A percentile compares a stretch with the other conserved stretches of the same genome.
Evolutionary conservation across 495 filamentous ascomycete species (phyloP).

Genomic region (Penicillium malachiteum): DNA sequence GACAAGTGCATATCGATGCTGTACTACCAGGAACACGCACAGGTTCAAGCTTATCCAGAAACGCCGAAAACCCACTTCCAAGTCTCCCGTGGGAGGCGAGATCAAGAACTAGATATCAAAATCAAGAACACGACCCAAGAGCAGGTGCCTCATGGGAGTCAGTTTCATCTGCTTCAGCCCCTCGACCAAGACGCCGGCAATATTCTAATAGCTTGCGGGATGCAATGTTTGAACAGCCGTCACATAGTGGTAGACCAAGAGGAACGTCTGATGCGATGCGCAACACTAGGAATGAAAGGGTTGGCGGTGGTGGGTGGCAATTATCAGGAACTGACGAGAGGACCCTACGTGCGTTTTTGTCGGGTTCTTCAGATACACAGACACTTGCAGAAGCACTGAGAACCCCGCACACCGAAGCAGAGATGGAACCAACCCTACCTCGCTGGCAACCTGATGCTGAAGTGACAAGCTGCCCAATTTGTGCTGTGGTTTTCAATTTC

Average conservation of each 20-base stretch:
- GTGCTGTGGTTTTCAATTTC: constrained; percentile 71
- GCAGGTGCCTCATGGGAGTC: not conserved
- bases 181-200: not conserved
- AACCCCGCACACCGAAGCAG: not conserved
- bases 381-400: not conserved
- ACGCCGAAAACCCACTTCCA: not conserved
- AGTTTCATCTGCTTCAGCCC: not conserved
- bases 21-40: too few species aligned
- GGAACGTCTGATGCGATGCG: constrained; percentile 2
- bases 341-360: constrained; percentile 1
- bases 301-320: not conserved
- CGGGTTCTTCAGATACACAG: not conserved
- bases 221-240: not conserved
- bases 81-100: not conserved
- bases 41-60: not conserved
- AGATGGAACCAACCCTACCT: constrained; percentile 4
- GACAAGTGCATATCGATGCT: not conserved
- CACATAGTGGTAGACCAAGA: not conserved
- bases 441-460: constrained; percentile 67
- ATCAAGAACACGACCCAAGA: not conserved
- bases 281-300: not conserved
- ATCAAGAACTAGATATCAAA: not conserved
- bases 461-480: constrained; percentile 79
- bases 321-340: constrained; percentile 1
- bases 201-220: not conserved